Base-by-base conservation (phyloP, 768 basidiomycete genomes). In the Asterophora lycoperdoides region DNA sequence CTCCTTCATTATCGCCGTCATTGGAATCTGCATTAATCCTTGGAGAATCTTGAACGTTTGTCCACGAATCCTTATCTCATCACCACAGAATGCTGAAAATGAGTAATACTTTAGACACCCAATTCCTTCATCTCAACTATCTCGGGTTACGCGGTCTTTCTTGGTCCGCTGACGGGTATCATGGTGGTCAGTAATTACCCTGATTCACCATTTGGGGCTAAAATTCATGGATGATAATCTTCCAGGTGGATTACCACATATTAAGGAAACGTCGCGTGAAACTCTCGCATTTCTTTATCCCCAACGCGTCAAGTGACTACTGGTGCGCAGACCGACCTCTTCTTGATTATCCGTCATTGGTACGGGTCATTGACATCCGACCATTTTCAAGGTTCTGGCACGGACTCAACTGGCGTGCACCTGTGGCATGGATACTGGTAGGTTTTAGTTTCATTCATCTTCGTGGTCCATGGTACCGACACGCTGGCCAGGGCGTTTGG, bases 111-210 rank as follows among this genome's bases (percentile, higher is more conserved):
- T 32, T 33, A 60, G 58, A 57, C 55, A 10, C 47, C 58, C 2
- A 56, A 58, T 42, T 56, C 56, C 15, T 65, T 67, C 44, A 67
- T 65, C 37, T 56, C 64, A 9, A 62, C 64, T 6, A 63, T 67
- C 33, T 64, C 63, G 2, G 63, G 56, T 35, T 65, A 65, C 39
- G 64, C 61, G 0, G 63, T 64, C 7, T 67, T 67, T 42, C 56
- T 67, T 15, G 64, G 64, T 2, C 64, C 66, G 8, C 50, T 65
- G 7, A 62, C 64, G 1, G 66, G 66, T 3, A 65, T 67, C 41
- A 67, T 65, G 64, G 42, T 64, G 18, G 66, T 67, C 32, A 8
- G 57, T 53, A 14, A 8, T 9, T 35, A 19, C 2, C 8, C 17
- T 5, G 5, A 8, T 19, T 9, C 8, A 9, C 30, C 30, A 18